These are phyloP conservation scores for Flagelloscypha sp. DNA, from an alignment of 768 basidiomycete genomes.

Conservation along the genomic window DNA sequence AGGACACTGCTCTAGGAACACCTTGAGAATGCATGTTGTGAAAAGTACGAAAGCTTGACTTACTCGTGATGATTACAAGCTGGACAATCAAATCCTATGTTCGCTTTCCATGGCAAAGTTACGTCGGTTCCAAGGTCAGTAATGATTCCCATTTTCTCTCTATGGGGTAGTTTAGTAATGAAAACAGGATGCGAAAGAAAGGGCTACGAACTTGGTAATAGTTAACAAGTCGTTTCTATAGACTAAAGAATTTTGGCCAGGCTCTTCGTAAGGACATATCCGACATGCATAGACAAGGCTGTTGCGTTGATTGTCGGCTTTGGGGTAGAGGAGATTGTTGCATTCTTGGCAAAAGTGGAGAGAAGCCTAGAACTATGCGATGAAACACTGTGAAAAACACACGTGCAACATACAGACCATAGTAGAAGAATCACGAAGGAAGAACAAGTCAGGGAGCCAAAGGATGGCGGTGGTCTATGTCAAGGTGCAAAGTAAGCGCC, in stretches of 20 bases:
- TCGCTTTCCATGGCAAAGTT: conserved; percentile 67
- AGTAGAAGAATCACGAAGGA: no score
- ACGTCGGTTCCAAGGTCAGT: conserved; percentile 83
- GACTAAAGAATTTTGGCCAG: conserved; percentile 80
- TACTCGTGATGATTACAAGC: conserved; percentile 78
- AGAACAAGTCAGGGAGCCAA: no score
- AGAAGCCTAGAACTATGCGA: conserved; percentile 46
- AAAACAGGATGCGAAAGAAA: conserved; percentile 1
- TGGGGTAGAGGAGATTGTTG: conserved; percentile 90
- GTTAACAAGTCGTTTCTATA: conserved; percentile 91
- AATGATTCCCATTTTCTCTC: conserved; percentile 91
- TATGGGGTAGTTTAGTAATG: conserved; percentile 20
- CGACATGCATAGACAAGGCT: conserved; percentile 88
- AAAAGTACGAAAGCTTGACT: conserved; percentile 19
- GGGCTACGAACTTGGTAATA: conserved; percentile 68
- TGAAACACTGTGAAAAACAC: no score
- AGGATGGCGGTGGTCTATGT: no score
- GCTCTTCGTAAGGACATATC: conserved; percentile 83
- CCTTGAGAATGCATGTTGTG: conserved; percentile 3
- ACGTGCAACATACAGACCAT: no score
- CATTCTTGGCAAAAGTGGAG: conserved; percentile 91
- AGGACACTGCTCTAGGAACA: conserved; percentile 73
- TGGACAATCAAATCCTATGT: conserved; percentile 79
- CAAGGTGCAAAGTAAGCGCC: conserved; percentile 2
- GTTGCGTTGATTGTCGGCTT: conserved; percentile 79